Evolutionary conservation across 108 stramenopile species (phyloP).

Genomic region (Schizochytrium sp.): DNA sequence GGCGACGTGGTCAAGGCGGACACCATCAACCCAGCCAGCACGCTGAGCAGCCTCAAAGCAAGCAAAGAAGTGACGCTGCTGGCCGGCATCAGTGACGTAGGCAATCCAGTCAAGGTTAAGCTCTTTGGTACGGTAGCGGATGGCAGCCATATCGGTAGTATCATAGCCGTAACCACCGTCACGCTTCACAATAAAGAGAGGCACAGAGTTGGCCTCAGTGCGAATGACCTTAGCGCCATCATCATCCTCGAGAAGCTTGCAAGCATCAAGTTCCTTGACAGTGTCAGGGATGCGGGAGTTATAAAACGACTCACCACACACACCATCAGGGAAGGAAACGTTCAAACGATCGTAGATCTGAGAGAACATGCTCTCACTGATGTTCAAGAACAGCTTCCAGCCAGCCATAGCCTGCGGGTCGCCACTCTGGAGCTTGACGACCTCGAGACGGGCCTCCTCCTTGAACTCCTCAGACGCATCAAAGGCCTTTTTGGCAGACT

Average conservation of each 20-base stretch:
- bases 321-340: conserved; percentile 85
- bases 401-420: conserved; percentile 87
- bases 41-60: conserved; percentile 90
- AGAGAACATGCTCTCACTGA: conserved; percentile 91
- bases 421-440: conserved; percentile 95
- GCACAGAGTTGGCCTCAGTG: conserved; percentile 83
- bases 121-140: conserved; percentile 88
- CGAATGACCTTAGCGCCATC: conserved; percentile 94
- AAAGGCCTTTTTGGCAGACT: conserved; percentile 87
- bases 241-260: conserved; percentile 80
- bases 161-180: conserved; percentile 99
- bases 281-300: conserved; percentile 94
- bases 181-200: conserved; percentile 96
- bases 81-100: conserved; percentile 96
- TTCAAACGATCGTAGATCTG: conserved; percentile 97
- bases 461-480: conserved; percentile 93
- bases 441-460: conserved; percentile 89
- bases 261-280: conserved; percentile 86
- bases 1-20: conserved; percentile 91
- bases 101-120: conserved; percentile 87
- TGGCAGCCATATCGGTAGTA: conserved; percentile 98
- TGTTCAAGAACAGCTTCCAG: conserved; percentile 94
- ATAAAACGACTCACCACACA: conserved; percentile 97
- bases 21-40: conserved; percentile 88
- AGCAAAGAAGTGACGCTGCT: conserved; percentile 95